Evolutionary conservation across 495 filamentous ascomycete genomes (phyloP).

Genomic region (Penicillium crystallinum): DNA sequence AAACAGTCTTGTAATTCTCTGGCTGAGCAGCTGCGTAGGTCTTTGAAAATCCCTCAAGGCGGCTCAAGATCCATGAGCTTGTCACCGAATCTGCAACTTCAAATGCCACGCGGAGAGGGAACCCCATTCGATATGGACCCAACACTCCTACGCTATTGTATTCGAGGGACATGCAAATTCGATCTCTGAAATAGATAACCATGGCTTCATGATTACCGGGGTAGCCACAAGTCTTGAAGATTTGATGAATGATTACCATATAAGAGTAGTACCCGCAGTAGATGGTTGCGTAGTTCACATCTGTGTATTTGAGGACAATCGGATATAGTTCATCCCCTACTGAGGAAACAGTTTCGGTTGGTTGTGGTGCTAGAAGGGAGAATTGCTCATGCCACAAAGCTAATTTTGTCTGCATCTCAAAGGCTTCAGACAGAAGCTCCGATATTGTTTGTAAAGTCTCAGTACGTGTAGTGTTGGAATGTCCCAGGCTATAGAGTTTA

Average conservation of each 20-base stretch:
- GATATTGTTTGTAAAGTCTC: conserved; percentile 13
- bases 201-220: conserved; percentile 26
- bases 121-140: conserved; percentile 29
- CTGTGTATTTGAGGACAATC: conserved; percentile 21
- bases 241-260: conserved; percentile 30
- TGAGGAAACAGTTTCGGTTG: conserved; percentile 18
- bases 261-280: conserved; percentile 31
- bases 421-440: conserved; percentile 12
- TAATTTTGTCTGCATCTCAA: conserved; percentile 23
- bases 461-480: conserved; percentile 10
- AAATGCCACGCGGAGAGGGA: no score
- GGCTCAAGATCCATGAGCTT: no score
- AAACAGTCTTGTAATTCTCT: no score
- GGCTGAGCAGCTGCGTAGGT: no score
- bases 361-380: conserved; percentile 15
- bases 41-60: no score
- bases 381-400: conserved; percentile 24
- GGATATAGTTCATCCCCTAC: conserved; percentile 23
- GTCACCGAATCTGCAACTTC: no score
- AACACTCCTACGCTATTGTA: conserved; percentile 26
- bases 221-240: conserved; percentile 22
- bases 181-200: conserved; percentile 28
- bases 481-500: conserved; percentile 21
- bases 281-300: conserved; percentile 22
- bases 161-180: conserved; percentile 35